A percentile compares a stretch with the other conserved stretches of the same genome.
Conservation (phyloP, 1,284 basidiomycete species). For the Ceratobasidium sp. region DNA sequence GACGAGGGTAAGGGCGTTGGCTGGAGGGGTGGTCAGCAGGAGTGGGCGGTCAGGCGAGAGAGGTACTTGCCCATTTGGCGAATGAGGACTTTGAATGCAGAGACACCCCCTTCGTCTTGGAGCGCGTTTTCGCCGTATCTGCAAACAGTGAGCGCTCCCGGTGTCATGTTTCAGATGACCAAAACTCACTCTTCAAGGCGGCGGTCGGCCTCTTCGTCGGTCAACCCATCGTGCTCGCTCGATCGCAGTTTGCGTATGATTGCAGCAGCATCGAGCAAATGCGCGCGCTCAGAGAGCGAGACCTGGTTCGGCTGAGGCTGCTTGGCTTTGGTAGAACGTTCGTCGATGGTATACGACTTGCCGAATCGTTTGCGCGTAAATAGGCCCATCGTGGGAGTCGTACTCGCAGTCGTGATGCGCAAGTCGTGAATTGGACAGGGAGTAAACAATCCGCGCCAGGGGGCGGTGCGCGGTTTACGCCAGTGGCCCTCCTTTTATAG, state of each 20-base stretch:
- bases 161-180: not conserved
- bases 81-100: constrained; percentile 32
- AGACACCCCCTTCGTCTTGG: constrained; percentile 38
- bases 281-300: constrained; percentile 40
- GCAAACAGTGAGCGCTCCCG: constrained; percentile 6
- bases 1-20: constrained; percentile 50
- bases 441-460: constrained; percentile 41
- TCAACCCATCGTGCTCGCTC: constrained; percentile 41
- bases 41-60: no score
- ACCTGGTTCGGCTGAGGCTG: constrained; percentile 39
- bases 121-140: constrained; percentile 43
- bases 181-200: constrained; percentile 34
- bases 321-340: constrained; percentile 34
- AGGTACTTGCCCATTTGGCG: constrained; percentile 41
- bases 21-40: not conserved
- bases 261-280: constrained; percentile 32
- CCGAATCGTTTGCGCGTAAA: constrained; percentile 43
- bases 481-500: constrained; percentile 43
- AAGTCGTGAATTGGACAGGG: constrained; percentile 5
- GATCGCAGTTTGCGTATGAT: constrained; percentile 40
- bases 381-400: constrained; percentile 38
- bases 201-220: constrained; percentile 30
- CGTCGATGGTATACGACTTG: constrained; percentile 43
- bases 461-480: constrained; percentile 43
- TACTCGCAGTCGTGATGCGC: no score